phyloP scores from a whole-genome alignment of 106 monocot genomes.

The Triglochin maritima region DNA sequence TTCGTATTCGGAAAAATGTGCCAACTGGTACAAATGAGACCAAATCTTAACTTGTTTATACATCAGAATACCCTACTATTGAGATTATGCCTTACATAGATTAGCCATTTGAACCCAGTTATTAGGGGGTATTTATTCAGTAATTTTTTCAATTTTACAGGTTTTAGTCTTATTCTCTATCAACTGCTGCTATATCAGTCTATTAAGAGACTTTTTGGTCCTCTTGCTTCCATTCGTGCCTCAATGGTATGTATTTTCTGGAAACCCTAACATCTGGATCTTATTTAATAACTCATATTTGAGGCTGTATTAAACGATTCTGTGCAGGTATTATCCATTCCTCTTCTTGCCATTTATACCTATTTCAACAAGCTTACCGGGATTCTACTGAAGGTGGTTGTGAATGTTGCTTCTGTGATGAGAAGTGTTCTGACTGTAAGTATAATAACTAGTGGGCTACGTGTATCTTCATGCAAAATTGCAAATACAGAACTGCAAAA shows the following conservation, averaged over 20 bases:
- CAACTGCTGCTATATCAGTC: constrained; percentile 43
- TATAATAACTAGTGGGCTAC: not conserved
- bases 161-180: constrained; percentile 39
- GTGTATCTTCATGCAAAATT: no score
- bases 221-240: constrained; percentile 21
- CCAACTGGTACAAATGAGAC: no score
- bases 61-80: no score
- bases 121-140: no score
- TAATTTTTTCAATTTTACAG: constrained; percentile 8
- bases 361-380: constrained; percentile 42
- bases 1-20: no score
- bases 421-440: constrained; percentile 53
- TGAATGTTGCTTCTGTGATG: constrained; percentile 45
- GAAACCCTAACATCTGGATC: not conserved
- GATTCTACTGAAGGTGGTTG: constrained; percentile 23
- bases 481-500: no score
- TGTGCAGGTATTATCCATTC: constrained; percentile 42
- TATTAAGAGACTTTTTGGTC: constrained; percentile 30
- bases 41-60: no score
- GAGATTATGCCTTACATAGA: no score
- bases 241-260: constrained; percentile 30
- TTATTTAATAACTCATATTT: not conserved
- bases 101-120: no score
- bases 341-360: constrained; percentile 41
- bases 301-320: not conserved